Base-by-base conservation (phyloP, 768 basidiomycete species). In the Boletus rubroflammeus region DNA sequence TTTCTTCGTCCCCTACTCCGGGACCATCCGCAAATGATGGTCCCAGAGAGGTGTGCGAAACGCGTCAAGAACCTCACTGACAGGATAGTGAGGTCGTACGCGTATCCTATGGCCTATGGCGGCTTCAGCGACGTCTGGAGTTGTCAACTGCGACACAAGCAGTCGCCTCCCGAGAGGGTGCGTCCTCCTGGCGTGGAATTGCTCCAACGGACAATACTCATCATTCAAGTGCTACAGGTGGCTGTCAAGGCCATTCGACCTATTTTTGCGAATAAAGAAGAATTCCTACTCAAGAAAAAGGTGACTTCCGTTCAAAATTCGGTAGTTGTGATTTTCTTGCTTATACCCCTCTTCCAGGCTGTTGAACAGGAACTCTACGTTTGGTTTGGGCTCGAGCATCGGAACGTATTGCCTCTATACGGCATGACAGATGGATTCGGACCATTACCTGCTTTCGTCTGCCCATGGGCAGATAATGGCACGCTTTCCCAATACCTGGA, bases 401-500 rank as follows among this genome's bases (percentile, higher is more conserved):
- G 1, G 17, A 75, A 73, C 15, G 26, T 73, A 23, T 25, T 73
- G 15, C 63, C 72, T 36, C 55, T 75, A 2, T 64, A 57, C 34
- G 73, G 72, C 19, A 46, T 61, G 8, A 47, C 64, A 3, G 13
- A 6, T 6, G 65, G 57, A 39, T 75, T 70, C 35, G 67, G 67
- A 25, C 64, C 49, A 26, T 51, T 70, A 10, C 41, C 48, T 32
- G 67, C 73, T 5, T 67, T 74, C 47, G 64, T 73, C 21, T 73
- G 58, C 13, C 73, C 71, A 0, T 73, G 73, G 72, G 60, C 64
- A 23, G 64, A 62, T 0, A 58, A 73, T 9, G 73, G 72, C 0
- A 70, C 67, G 5, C 44, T 72, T 3, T 63, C 63, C 6, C 58
- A 61, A 31, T 72, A 72, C 55, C 40, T 72, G 19, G 66, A 69